Evolutionary conservation across 257 asterid species (phyloP).

Genomic region (Solanum pimpinellifolium): DNA sequence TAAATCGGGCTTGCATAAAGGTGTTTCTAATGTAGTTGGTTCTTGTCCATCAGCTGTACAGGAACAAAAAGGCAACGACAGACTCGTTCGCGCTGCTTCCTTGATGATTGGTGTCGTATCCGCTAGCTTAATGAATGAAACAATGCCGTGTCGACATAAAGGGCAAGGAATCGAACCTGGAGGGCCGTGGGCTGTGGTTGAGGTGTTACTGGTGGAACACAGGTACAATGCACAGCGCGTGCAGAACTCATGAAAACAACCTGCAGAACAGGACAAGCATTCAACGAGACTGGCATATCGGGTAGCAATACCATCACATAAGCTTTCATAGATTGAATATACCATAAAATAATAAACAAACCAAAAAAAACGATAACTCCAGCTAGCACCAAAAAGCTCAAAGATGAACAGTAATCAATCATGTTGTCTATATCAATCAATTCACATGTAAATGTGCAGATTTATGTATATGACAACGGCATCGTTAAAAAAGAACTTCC

Average conservation of each 20-base stretch:
- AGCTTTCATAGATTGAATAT: too few relatives aligned
- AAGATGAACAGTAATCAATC: neutral
- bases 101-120: constrained; percentile 33
- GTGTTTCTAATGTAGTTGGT: constrained; percentile 33
- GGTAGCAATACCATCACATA: too few relatives aligned
- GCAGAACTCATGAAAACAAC: constrained; percentile 84
- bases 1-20: constrained; percentile 51
- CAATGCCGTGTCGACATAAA: constrained; percentile 74
- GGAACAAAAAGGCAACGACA: constrained; percentile 57
- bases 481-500: neutral
- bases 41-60: constrained; percentile 43
- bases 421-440: neutral
- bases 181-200: constrained; percentile 39
- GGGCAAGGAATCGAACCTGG: constrained; percentile 83
- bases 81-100: constrained; percentile 34
- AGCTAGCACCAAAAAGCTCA: neutral
- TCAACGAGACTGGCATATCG: neutral
- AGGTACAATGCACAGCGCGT: constrained; percentile 68
- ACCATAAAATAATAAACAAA: neutral
- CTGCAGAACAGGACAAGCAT: constrained; percentile 14
- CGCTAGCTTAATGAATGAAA: constrained; percentile 53
- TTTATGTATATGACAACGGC: neutral
- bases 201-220: constrained; percentile 52
- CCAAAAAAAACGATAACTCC: neutral
- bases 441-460: neutral